These are phyloP conservation scores for Lasiosphaeria ovina DNA, from an alignment of 495 filamentous ascomycete species.

Conservation along the genomic window DNA sequence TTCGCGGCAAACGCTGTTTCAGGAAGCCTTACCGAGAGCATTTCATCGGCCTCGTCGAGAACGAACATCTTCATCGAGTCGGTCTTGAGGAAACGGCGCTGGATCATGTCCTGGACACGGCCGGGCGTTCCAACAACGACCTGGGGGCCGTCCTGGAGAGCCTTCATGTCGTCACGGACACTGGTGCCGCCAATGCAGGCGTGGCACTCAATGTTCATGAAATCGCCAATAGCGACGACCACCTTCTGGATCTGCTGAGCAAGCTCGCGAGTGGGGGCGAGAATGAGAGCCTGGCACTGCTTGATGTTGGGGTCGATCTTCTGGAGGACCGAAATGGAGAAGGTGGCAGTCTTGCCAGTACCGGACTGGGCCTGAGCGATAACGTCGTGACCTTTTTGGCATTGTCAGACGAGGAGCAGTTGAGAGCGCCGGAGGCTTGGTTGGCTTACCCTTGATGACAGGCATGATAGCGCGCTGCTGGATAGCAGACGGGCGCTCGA, in stretches of 20 bases:
- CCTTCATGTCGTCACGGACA: constrained; percentile 94
- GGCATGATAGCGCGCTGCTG: constrained; percentile 99
- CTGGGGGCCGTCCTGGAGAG: constrained; percentile 94
- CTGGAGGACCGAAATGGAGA: constrained; percentile 96
- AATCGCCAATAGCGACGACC: constrained; percentile 94
- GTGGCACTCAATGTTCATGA: constrained; percentile 99
- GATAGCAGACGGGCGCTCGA: constrained; percentile 98
- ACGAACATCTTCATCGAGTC: constrained; percentile 99
- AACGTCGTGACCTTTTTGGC: constrained; percentile 78
- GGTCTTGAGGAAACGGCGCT: constrained; percentile 88
- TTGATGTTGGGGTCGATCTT: constrained; percentile 83
- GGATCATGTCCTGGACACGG: constrained; percentile 98
- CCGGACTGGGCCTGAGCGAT: constrained; percentile 99
- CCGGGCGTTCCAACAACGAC: constrained; percentile 96
- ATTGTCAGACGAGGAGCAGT: constrained; percentile 27
- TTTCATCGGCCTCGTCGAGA: constrained; percentile 94
- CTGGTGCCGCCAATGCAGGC: constrained; percentile 98
- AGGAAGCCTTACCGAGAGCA: constrained; percentile 67
- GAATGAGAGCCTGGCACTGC: constrained; percentile 89
- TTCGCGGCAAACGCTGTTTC: neutral
- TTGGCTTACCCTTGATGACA: constrained; percentile 93
- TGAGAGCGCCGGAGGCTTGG: constrained; percentile 8
- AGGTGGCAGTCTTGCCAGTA: constrained; percentile 98
- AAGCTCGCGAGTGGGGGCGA: constrained; percentile 97
- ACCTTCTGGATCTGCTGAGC: constrained; percentile 98